Conservation (phyloP, 1,284 basidiomycete genomes). For the Limonomyces culmigenus region DNA sequence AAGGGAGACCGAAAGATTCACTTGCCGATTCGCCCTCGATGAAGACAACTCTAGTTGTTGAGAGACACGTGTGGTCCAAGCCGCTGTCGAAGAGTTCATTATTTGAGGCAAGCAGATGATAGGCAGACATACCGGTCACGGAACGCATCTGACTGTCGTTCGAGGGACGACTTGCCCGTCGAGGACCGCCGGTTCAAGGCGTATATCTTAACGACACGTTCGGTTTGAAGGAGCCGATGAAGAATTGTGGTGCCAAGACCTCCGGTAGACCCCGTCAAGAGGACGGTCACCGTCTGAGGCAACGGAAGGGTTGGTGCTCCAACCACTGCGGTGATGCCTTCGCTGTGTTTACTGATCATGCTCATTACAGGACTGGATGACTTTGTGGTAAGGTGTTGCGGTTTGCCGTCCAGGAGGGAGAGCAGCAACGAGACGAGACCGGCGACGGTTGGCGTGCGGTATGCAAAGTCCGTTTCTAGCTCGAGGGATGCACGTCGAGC, state of each 20-base stretch:
- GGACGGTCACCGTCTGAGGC: not conserved
- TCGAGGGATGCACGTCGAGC: not conserved
- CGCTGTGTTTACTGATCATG: not conserved
- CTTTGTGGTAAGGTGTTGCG: not conserved
- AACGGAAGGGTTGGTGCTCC: not conserved
- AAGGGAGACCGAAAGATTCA: not conserved
- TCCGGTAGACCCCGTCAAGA: constrained; percentile 3
- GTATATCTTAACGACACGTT: not conserved
- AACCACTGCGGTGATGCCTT: not conserved
- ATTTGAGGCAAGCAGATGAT: no score
- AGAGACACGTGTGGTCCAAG: not conserved
- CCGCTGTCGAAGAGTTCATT: not conserved
- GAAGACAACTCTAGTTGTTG: not conserved
- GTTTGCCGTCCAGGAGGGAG: not conserved
- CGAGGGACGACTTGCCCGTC: not conserved
- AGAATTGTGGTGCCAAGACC: constrained; percentile 1
- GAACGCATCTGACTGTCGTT: not conserved
- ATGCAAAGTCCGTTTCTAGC: not conserved
- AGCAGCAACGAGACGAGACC: not conserved
- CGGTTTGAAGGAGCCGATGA: not conserved
- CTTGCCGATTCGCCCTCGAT: not conserved
- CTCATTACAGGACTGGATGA: not conserved
- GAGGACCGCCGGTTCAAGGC: constrained; percentile 3
- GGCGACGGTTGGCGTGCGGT: not conserved
- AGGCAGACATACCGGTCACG: no score